Percentiles rank a stretch among this genome's conserved stretches.
phyloP scores from a whole-genome alignment of 164 flowering plant genomes.

The Stephania yunnanensis region DNA sequence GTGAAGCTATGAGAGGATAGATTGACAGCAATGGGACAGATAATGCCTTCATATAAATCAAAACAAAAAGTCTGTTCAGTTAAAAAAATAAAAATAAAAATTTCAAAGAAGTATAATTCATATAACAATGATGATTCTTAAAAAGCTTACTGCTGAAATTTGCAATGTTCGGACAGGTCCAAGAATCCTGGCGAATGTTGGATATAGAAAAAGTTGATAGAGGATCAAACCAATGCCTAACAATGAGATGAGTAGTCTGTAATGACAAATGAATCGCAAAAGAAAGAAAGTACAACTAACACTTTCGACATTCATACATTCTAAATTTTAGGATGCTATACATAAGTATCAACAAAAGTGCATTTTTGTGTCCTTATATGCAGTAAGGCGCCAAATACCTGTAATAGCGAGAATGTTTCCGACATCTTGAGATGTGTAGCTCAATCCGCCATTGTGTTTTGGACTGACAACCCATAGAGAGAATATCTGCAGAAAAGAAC shows the following conservation, averaged over 20 bases:
- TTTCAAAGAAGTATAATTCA: neutral
- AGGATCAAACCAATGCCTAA: slow-evolving; percentile 46
- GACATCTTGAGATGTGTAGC: slow-evolving; percentile 53
- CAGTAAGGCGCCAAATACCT: slow-evolving; percentile 25
- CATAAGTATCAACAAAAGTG: neutral
- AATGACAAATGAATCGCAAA: too few species aligned
- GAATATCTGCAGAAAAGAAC: slow-evolving; percentile 44
- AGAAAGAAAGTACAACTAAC: too few species aligned
- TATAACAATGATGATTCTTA: neutral
- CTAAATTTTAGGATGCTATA: neutral
- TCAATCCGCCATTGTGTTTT: slow-evolving; percentile 56
- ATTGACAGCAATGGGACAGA: slow-evolving; percentile 49
- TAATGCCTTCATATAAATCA: slow-evolving; percentile 29
- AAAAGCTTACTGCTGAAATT: slow-evolving; percentile 42
- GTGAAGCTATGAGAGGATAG: slow-evolving; percentile 52
- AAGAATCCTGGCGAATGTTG: slow-evolving; percentile 33
- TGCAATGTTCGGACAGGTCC: slow-evolving; percentile 48
- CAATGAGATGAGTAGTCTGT: too few species aligned
- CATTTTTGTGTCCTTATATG: too few species aligned
- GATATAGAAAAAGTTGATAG: slow-evolving; percentile 47
- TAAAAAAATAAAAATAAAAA: too few species aligned
- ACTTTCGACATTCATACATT: too few species aligned
- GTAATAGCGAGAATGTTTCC: slow-evolving; percentile 61
- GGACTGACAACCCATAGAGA: slow-evolving; percentile 82
- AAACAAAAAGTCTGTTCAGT: neutral